Evolutionary conservation across 169 alveolate genomes (phyloP), one percentile per base, ranked within the genome.

Genomic region (Plasmodium reichenowi): DNA sequence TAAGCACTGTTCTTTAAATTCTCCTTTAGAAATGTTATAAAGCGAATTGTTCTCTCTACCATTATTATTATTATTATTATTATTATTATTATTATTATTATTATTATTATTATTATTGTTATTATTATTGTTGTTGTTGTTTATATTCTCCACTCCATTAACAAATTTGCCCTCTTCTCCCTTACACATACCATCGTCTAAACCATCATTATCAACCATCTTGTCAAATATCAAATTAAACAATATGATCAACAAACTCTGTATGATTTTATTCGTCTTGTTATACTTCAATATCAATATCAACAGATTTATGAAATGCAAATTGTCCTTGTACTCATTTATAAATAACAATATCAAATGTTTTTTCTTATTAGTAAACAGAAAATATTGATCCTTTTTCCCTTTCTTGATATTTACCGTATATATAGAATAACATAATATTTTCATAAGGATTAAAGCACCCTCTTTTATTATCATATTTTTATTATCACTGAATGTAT

Each of bases 401-500:
- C 91, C 91, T 59, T 71, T 83, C 59, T 71, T 83, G 20, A 59
- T 20, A 70, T 83, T 67, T 45, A 71, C 85, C 12, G 66, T 71
- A 2, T 83, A 73, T 17, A 83, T 83, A 20, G 80, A 83, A 48
- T 54, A 59, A 26, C 76, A 83, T 12, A 83, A 62, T 13, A 83
- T 83, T 54, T 68, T 83, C 91, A 83, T 83, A 13, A 83, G 74
- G 2, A 83, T 9, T n/a, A 83, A 62, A 2, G 86, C 91, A 7
- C 91, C 91, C 59, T 83, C 91, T 17, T 83, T 83, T 45, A 83
- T 83, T 12, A 71, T 59, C 22, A 71, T 32, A 83, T 83, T 83
- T 5, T 83, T 83, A 48, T 71, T 54, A 62, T 83, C 91, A 70
- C 86, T 83, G 47, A 83, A 83, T 29, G 63, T 83, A 52, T 83